These are phyloP conservation scores for Sporothrix sp. DNA, from an alignment of 2,329 filamentous ascomycete species.

Conservation along the genomic window DNA sequence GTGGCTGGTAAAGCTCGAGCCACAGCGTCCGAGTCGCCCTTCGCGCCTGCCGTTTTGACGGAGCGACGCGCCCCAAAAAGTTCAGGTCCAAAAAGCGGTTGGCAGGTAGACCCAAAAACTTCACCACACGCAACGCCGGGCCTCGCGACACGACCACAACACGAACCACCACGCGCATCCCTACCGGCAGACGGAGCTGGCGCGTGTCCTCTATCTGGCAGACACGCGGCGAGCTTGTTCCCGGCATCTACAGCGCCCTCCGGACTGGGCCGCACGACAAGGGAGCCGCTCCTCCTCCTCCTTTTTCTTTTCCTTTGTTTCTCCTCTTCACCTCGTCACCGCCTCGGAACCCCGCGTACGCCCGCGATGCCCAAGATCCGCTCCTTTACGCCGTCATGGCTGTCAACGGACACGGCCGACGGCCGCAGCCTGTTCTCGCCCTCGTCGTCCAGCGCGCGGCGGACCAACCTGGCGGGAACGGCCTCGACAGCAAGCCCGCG, in stretches of 20 bases:
- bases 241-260: not conserved
- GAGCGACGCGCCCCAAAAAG: conserved; percentile 13
- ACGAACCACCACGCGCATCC: not conserved
- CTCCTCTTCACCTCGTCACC: not conserved
- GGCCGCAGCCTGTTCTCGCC: conserved; percentile 69
- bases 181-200: no score
- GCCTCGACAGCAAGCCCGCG: conserved; percentile 23
- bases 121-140: not conserved
- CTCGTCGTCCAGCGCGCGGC: conserved; percentile 26
- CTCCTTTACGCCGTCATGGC: conserved; percentile 79
- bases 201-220: no score
- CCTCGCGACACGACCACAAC: not conserved
- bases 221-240: not conserved
- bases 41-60: not conserved
- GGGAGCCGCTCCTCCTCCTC: not conserved
- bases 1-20: conserved; percentile 15
- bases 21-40: conserved; percentile 2
- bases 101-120: conserved; percentile 6
- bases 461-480: conserved; percentile 24
- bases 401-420: conserved; percentile 59
- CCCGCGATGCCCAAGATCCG: conserved; percentile 71
- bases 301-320: not conserved
- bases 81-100: not conserved
- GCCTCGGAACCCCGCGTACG: not conserved
- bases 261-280: not conserved